Evolutionary conservation across 352 stramenopile species (phyloP).

Genomic region (Phytophthora sojae): DNA sequence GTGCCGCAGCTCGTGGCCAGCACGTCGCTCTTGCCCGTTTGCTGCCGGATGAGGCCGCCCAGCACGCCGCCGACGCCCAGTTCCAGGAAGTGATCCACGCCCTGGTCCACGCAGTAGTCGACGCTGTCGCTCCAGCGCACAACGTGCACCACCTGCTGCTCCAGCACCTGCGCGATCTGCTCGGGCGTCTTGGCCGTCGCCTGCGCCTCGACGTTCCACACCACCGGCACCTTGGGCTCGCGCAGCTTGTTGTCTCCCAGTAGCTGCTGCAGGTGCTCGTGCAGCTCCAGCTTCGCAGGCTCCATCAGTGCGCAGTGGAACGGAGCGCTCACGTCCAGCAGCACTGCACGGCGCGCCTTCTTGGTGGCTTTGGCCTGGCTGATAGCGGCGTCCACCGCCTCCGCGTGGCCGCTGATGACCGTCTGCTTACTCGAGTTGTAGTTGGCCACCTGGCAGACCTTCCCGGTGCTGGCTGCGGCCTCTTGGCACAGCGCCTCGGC

Average conservation of each 20-base stretch:
- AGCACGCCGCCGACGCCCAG: conserved; percentile 77
- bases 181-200: conserved; percentile 48
- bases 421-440: conserved; percentile 91
- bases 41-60: conserved; percentile 79
- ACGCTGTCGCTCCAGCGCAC: conserved; percentile 86
- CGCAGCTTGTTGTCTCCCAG: conserved; percentile 39
- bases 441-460: conserved; percentile 85
- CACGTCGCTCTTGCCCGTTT: conserved; percentile 38
- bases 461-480: conserved; percentile 40
- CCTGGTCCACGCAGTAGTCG: conserved; percentile 68
- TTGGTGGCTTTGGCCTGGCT: conserved; percentile 69
- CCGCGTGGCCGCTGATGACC: conserved; percentile 76
- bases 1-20: conserved; percentile 61
- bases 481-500: conserved; percentile 65
- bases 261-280: conserved; percentile 42
- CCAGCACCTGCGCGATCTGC: conserved; percentile 56
- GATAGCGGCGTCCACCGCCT: conserved; percentile 62
- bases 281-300: conserved; percentile 61
- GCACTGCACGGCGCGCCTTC: conserved; percentile 72
- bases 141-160: conserved; percentile 67
- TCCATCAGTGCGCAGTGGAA: conserved; percentile 89
- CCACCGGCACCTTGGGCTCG: conserved; percentile 60
- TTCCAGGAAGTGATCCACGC: conserved; percentile 69
- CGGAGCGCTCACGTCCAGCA: conserved; percentile 83
- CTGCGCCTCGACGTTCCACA: conserved; percentile 83